A percentile compares a stretch with the other conserved stretches of the same genome.
These are phyloP conservation scores for Hirsutella minnesotensis DNA, from an alignment of 2,329 filamentous ascomycete genomes.

Conservation along the genomic window DNA sequence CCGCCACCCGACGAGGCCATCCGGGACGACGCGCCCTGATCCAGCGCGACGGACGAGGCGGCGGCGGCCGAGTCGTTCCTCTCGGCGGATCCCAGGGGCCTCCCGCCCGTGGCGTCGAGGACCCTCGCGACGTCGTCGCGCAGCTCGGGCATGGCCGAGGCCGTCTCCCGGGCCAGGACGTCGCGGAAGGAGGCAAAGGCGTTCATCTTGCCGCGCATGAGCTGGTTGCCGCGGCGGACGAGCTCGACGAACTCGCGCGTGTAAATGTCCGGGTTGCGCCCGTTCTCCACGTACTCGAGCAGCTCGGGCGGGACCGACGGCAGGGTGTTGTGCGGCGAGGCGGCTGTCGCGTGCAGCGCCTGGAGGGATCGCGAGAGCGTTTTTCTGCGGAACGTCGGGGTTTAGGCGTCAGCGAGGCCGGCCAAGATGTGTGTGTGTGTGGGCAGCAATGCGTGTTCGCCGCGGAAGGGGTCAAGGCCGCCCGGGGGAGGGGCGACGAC, in stretches of 20 bases:
- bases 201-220: conserved; percentile 50
- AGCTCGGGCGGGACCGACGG: conserved; percentile 49
- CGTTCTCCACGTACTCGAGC: conserved; percentile 57
- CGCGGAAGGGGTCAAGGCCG: too few species aligned
- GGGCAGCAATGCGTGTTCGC: too few species aligned
- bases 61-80: not conserved
- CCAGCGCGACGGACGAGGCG: not conserved
- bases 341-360: conserved; percentile 26
- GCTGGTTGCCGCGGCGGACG: conserved; percentile 52
- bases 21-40: not conserved
- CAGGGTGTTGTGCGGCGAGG: conserved; percentile 25
- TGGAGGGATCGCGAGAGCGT: conserved; percentile 27
- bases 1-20: too few species aligned
- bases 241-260: conserved; percentile 63
- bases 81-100: not conserved
- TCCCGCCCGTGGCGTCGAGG: conserved; percentile 32
- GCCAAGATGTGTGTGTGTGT: not conserved
- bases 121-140: conserved; percentile 38
- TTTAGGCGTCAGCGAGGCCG: not conserved
- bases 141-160: conserved; percentile 46
- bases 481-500: too few species aligned
- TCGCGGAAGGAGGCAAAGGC: conserved; percentile 52
- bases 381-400: conserved; percentile 15
- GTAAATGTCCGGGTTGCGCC: conserved; percentile 64
- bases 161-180: conserved; percentile 47